Evolutionary conservation across 2,329 filamentous ascomycete species (phyloP).

Genomic region (Colletotrichum zoysiae): DNA sequence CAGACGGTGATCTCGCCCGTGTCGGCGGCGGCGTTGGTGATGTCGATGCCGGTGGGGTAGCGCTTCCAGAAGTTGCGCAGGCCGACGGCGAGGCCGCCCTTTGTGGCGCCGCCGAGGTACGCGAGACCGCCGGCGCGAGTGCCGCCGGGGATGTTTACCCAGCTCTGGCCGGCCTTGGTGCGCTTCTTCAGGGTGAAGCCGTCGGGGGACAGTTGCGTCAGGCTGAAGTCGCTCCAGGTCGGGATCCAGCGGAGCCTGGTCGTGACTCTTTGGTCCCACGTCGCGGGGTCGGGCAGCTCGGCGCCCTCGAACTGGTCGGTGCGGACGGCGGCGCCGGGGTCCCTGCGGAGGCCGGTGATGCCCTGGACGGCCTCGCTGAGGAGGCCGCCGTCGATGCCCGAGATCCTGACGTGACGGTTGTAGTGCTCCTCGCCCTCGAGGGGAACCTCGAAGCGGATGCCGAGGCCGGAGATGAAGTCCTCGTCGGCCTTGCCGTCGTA

Average conservation of each 20-base stretch:
- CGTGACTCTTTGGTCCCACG: constrained; percentile 61
- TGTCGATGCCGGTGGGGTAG: constrained; percentile 69
- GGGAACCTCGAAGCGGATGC: constrained; percentile 68
- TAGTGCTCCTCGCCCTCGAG: constrained; percentile 65
- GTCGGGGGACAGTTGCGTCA: constrained; percentile 69
- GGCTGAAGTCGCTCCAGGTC: constrained; percentile 68
- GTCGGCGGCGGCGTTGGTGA: constrained; percentile 63
- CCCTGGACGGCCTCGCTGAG: constrained; percentile 70
- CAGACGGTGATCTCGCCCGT: constrained; percentile 68
- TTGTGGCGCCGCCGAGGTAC: constrained; percentile 68
- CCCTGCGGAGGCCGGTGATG: constrained; percentile 68
- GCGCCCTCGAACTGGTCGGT: constrained; percentile 63
- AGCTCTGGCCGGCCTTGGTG: constrained; percentile 67
- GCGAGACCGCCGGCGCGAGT: constrained; percentile 67
- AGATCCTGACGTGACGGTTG: constrained; percentile 69
- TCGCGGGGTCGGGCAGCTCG: constrained; percentile 56
- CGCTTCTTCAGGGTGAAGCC: constrained; percentile 72
- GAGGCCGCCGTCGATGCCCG: constrained; percentile 66
- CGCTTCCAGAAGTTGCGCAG: constrained; percentile 74
- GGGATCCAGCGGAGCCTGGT: constrained; percentile 68
- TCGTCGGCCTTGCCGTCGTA: constrained; percentile 63
- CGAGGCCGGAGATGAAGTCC: constrained; percentile 67
- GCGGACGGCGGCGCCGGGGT: constrained; percentile 63
- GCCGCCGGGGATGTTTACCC: constrained; percentile 70
- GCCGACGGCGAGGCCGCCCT: constrained; percentile 70